Conservation (phyloP, 805 yeast genomes). For the Wickerhamomyces xylosicus region DNA sequence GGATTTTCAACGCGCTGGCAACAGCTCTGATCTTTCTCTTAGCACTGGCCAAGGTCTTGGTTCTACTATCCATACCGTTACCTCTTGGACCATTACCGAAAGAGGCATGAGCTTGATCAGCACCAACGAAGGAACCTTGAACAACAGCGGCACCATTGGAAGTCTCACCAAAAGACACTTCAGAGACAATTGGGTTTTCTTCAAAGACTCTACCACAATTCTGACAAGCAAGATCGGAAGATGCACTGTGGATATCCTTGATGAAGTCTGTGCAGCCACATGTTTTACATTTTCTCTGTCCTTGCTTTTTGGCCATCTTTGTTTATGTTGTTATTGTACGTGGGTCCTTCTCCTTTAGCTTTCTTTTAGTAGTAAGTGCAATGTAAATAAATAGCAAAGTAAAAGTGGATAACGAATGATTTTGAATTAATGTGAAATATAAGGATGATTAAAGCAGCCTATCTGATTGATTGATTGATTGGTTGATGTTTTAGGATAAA, state of each 20-base stretch:
- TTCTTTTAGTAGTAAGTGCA: too few relatives aligned
- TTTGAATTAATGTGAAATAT: too few relatives aligned
- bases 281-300: slow-evolving; percentile 25
- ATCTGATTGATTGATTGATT: too few relatives aligned
- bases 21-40: slow-evolving; percentile 68
- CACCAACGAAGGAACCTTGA: slow-evolving; percentile 87
- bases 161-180: slow-evolving; percentile 88
- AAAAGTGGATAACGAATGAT: too few relatives aligned
- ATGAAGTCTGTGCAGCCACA: slow-evolving; percentile 47
- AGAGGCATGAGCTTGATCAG: slow-evolving; percentile 71
- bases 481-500: too few relatives aligned
- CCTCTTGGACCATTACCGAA: slow-evolving; percentile 59
- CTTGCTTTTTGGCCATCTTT: not conserved
- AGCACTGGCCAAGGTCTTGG: slow-evolving; percentile 82
- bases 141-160: slow-evolving; percentile 92
- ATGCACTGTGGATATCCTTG: slow-evolving; percentile 43
- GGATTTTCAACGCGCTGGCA: slow-evolving; percentile 68
- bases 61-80: slow-evolving; percentile 73
- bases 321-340: too few relatives aligned
- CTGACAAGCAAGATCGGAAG: slow-evolving; percentile 73
- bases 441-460: too few relatives aligned
- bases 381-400: too few relatives aligned
- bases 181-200: slow-evolving; percentile 91
- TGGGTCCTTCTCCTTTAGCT: too few relatives aligned
- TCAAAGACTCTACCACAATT: slow-evolving; percentile 82